A percentile compares a stretch with the other conserved stretches of the same genome.
Conservation (phyloP, 139 green algal genomes). For the Chlamydomonas urium region DNA sequence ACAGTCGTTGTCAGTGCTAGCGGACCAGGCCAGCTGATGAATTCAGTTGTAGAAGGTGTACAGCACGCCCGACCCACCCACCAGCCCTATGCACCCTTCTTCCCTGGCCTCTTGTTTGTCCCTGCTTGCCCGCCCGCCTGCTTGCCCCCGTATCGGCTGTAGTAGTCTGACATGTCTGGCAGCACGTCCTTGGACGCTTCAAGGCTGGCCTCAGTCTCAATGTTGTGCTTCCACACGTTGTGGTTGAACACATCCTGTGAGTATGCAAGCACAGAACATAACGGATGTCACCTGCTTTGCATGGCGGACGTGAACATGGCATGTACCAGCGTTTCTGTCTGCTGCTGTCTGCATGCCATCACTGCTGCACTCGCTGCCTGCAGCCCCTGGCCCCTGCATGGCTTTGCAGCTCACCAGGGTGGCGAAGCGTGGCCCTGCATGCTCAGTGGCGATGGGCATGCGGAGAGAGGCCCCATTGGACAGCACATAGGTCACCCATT, state of each 20-base stretch:
- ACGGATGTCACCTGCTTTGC: not conserved
- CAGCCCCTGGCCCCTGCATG: too few relatives aligned
- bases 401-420: not conserved
- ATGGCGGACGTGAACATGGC: not conserved
- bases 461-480: conserved; percentile 25
- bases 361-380: too few relatives aligned
- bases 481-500: conserved; percentile 16
- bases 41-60: too few relatives aligned
- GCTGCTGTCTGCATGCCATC: too few relatives aligned
- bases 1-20: too few relatives aligned
- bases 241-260: conserved; percentile 21
- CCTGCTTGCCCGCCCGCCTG: not conserved
- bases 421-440: not conserved
- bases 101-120: too few relatives aligned
- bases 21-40: too few relatives aligned
- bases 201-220: conserved; percentile 14
- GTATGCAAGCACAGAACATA: not conserved
- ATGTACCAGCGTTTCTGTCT: too few relatives aligned
- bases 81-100: too few relatives aligned
- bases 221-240: conserved; percentile 1
- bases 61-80: too few relatives aligned
- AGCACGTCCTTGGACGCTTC: conserved; percentile 6
- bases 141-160: too few relatives aligned
- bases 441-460: conserved; percentile 14
- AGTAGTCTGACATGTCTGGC: conserved; percentile 18